Base-by-base conservation (phyloP, 768 basidiomycete genomes). In the Psilocybe sp. region DNA sequence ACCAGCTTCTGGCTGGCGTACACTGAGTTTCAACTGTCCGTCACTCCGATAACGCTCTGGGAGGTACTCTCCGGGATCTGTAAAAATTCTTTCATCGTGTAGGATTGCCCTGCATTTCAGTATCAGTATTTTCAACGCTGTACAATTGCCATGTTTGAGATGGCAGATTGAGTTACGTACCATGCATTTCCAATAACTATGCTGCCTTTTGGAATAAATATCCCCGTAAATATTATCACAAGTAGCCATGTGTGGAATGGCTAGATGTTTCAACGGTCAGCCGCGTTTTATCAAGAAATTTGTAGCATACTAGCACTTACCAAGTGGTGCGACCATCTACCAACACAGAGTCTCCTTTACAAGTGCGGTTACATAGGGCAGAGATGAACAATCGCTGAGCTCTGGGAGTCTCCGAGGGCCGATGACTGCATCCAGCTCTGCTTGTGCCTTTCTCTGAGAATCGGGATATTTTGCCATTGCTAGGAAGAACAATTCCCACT, bases 61-160 rank as follows among this genome's bases (percentile, higher is more conserved):
- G 14, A 60, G 55, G 38, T 64, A 69, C n/a, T 58, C 57, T 10
- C 56, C 44, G 4, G 79, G 75, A 39, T 75, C 56, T 1, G 64
- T 53, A 47, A 74, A 80, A 5, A 65, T 58, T 15, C 58, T 44
- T 8, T 64, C 57, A 51, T 80, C 73, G 70, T 75, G 59, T 15
- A 62, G 44, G 11, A 59, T 59, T 7, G 55, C 53, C 58, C 58
- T 59, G 32, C 15, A 16, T 14, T 5, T 23, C 12, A 11, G 11
- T 11, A 7, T 28, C 23, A 28, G 14, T 44, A 5, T 1, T n/a
- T 45, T 33, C n/a, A 8, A 41, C 6, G 15, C 20, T n/a, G 7
- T 28, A 28, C 23, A 7, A 7, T 7, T 11, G 35, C 11, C 9
- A 36, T 16, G 4, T 46, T 46, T 6, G 49, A 8, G 35, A 43